phyloP scores from a whole-genome alignment of 768 basidiomycete genomes.

The Amanita muscaria region DNA sequence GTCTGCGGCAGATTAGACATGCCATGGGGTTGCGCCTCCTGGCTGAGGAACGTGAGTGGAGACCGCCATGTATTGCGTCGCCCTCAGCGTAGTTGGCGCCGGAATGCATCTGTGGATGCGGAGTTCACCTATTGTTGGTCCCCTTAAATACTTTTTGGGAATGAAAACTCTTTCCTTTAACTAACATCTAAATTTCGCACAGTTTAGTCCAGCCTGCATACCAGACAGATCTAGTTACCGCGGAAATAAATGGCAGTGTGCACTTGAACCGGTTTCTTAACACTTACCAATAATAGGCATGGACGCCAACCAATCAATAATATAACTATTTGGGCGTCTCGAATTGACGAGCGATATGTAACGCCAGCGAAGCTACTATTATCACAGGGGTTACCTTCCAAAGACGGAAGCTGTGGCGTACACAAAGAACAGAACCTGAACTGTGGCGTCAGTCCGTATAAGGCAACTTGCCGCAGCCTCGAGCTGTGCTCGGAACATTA shows the following conservation, averaged over 20 bases:
- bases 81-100: conserved; percentile 5
- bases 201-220: not conserved
- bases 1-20: conserved; percentile 42
- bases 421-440: no score
- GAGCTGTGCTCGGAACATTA: no score
- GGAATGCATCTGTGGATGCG: not conserved
- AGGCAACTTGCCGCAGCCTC: no score
- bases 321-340: no score
- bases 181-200: no score
- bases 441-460: no score
- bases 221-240: not conserved
- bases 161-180: no score
- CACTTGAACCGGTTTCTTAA: not conserved
- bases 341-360: no score
- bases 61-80: not conserved
- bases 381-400: no score
- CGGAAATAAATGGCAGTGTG: not conserved
- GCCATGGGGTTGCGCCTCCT: conserved; percentile 40
- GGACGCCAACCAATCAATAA: not conserved
- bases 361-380: no score
- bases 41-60: conserved; percentile 5
- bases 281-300: not conserved
- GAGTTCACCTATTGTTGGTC: not conserved
- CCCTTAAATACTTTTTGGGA: conserved; percentile 1
- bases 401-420: no score